Evolutionary conservation across 768 basidiomycete genomes (phyloP).

Genomic region (Pisolithus tinctorius): DNA sequence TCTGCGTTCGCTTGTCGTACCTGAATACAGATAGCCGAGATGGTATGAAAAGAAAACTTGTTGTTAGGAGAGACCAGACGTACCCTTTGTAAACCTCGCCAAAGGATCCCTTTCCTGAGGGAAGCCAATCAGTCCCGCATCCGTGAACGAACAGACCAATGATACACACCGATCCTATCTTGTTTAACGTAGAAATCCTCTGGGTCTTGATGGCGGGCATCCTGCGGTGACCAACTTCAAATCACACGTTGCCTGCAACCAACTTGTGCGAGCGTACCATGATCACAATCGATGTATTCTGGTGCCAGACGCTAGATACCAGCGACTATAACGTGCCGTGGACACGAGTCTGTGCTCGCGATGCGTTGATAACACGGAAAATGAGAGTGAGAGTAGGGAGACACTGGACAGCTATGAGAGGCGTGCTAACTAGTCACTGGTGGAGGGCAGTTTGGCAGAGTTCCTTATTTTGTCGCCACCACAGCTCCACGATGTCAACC

Average conservation of each 20-base stretch:
- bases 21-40: slow-evolving; percentile 32
- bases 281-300: neutral
- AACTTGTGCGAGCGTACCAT: slow-evolving; percentile 15
- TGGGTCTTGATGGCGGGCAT: slow-evolving; percentile 75
- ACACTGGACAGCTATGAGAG: neutral
- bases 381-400: slow-evolving; percentile 5
- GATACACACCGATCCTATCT: slow-evolving; percentile 81
- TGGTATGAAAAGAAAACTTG: slow-evolving; percentile 6
- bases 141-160: slow-evolving; percentile 5
- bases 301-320: neutral
- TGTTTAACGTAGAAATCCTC: slow-evolving; percentile 97
- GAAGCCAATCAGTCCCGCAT: slow-evolving; percentile 12
- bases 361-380: neutral
- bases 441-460: slow-evolving; percentile 4
- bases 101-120: slow-evolving; percentile 91
- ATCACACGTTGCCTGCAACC: neutral
- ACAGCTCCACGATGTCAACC: neutral
- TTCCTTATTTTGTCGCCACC: slow-evolving; percentile 23
- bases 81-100: slow-evolving; percentile 99
- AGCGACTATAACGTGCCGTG: neutral
- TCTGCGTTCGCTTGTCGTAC: slow-evolving; percentile 91
- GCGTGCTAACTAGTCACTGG: slow-evolving; percentile 5
- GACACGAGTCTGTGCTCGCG: neutral
- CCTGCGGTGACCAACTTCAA: slow-evolving; percentile 34
- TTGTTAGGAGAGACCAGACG: slow-evolving; percentile 13